Conservation (phyloP, 1,284 basidiomycete genomes). For the Apiotrichum mycotoxinovorans region DNA sequence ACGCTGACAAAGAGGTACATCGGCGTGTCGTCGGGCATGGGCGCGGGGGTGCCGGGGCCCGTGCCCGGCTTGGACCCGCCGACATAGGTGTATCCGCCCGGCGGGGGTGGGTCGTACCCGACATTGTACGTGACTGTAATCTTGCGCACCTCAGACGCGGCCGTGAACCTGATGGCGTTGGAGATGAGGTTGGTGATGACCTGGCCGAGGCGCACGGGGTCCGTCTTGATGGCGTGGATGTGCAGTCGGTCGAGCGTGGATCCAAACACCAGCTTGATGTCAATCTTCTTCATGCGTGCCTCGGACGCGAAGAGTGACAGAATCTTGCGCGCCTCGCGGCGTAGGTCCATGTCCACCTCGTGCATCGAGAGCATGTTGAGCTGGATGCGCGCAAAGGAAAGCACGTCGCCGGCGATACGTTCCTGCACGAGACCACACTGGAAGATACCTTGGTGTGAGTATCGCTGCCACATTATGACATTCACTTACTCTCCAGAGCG, state of each 20-base stretch:
- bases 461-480: not conserved
- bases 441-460: slow-evolving; percentile 25
- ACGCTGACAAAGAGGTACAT: slow-evolving; percentile 28
- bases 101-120: slow-evolving; percentile 19
- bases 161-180: slow-evolving; percentile 33
- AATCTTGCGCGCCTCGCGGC: slow-evolving; percentile 32
- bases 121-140: slow-evolving; percentile 33
- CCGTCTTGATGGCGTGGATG: slow-evolving; percentile 24
- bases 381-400: slow-evolving; percentile 50
- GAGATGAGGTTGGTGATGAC: slow-evolving; percentile 32
- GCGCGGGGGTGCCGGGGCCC: not conserved
- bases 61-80: not conserved
- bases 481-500: slow-evolving; percentile 28
- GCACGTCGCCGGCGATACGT: slow-evolving; percentile 50
- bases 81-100: slow-evolving; percentile 21
- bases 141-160: slow-evolving; percentile 13
- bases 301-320: slow-evolving; percentile 24
- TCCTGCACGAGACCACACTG: slow-evolving; percentile 51
- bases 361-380: slow-evolving; percentile 33
- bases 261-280: slow-evolving; percentile 21
- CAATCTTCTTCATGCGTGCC: slow-evolving; percentile 26
- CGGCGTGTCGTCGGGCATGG: slow-evolving; percentile 11
- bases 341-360: slow-evolving; percentile 34
- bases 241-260: slow-evolving; percentile 10
- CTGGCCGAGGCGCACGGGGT: slow-evolving; percentile 37